A percentile compares a stretch with the other conserved stretches of the same genome.
Conservation (phyloP, 2,329 filamentous ascomycete species). For the Microsporum canis region DNA sequence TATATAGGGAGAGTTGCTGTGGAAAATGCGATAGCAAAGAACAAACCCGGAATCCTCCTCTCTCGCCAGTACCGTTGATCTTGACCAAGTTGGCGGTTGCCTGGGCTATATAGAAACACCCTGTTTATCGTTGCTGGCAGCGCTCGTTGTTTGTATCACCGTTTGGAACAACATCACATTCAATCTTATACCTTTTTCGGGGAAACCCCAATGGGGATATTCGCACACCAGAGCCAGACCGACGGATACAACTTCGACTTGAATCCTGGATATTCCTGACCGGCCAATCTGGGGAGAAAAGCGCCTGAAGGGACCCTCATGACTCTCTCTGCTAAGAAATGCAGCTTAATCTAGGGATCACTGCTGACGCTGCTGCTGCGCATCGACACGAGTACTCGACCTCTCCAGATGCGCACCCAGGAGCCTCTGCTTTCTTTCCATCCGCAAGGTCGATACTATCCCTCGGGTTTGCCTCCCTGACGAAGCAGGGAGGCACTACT, state of each 20-base stretch:
- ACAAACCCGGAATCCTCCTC: not conserved
- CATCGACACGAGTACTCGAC: constrained; percentile 27
- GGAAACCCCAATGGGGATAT: not conserved
- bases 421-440: not conserved
- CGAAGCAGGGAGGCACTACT: not conserved
- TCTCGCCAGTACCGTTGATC: not conserved
- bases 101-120: not conserved
- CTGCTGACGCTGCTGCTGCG: constrained; percentile 35
- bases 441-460: not conserved
- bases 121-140: not conserved
- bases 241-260: not conserved
- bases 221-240: not conserved
- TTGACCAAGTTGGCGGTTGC: not conserved
- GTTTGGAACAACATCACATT: not conserved
- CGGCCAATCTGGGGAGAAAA: not conserved
- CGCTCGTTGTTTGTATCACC: not conserved
- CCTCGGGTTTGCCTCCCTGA: not conserved
- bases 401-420: constrained; percentile 5
- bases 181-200: not conserved
- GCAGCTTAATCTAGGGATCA: constrained; percentile 27
- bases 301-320: not conserved
- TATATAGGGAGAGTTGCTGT: not conserved
- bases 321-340: not conserved
- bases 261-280: not conserved
- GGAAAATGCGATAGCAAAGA: not conserved